Evolutionary conservation across 768 basidiomycete genomes (phyloP), one percentile per base, ranked within the genome.

Genomic region (Agaricus blazei): DNA sequence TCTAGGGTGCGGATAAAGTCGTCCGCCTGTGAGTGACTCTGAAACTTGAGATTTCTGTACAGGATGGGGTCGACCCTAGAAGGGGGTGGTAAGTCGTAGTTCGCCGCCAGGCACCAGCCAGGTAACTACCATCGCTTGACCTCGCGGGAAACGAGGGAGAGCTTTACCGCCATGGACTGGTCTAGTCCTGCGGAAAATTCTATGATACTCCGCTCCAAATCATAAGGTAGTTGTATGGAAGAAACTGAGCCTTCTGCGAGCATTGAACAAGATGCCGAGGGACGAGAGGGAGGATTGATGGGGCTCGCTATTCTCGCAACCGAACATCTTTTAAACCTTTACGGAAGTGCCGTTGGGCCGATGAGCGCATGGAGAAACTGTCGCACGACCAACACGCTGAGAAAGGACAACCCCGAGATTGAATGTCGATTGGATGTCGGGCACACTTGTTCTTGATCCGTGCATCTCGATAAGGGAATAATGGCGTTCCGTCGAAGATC

Each of bases 1-100:
- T 56, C 40, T 28, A 56, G 54, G 48, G 48, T 45, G 24, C 31
- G 54, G 9, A 56, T 56, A 40, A 56, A 50, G 19, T 41, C 48
- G 48, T 56, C 54, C 26, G 54, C 42, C 27, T 56, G 54, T 4
- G 48, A 48, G 19, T 29, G 27, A 15, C 42, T 37, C 27, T 40
- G 42, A 15, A 56, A 41, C n/a, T 28, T 50, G 54, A 56, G 36
- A 27, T 56, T 48, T 36, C 54, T 42, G 23, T 56, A 56, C 34
- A 56, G 48, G 3, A 50, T 44, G n/a, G 54, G 54, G 34, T 56
- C 54, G 19, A 50, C 42, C 54, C 54, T 56, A 27, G 2, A 28
- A 9, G 14, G 36, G 27, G 11, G 41, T 5, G 14, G 12, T 51
- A 27, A 41, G 28, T 26, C 15, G 23, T 24, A 24, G 43, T 9